A percentile compares a stretch with the other conserved stretches of the same genome.
Conservation (phyloP, 139 green algal genomes). For the Ettlia oleoabundans region DNA sequence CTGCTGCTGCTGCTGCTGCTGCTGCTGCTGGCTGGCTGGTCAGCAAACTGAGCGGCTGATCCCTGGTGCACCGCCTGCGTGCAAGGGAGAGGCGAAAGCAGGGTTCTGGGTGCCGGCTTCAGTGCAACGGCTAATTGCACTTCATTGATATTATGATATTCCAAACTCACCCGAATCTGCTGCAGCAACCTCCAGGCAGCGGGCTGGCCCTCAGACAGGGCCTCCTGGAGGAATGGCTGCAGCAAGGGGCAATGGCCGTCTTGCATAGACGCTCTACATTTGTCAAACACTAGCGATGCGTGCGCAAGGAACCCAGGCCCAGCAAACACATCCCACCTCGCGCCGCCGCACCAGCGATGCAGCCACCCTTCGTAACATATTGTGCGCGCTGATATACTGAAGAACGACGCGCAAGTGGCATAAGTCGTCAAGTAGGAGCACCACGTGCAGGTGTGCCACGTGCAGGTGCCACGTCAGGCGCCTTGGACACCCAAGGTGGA, state of each 20-base stretch:
- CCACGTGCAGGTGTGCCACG: too few species aligned
- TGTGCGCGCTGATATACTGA: background rate
- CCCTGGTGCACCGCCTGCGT: background rate
- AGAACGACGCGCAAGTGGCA: background rate
- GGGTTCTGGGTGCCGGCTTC: too few species aligned
- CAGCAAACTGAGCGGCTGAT: conserved; percentile 6
- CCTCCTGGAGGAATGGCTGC: background rate
- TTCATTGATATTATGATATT: too few species aligned
- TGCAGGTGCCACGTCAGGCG: background rate
- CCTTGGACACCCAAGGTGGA: background rate
- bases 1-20: conserved; percentile 1
- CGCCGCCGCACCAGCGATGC: background rate
- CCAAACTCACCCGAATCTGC: too few species aligned
- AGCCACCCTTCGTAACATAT: background rate
- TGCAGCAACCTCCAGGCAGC: background rate
- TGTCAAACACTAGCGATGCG: background rate
- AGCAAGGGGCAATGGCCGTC: background rate
- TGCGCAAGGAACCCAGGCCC: background rate
- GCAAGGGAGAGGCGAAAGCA: too few species aligned
- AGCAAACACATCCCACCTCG: background rate
- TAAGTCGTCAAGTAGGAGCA: background rate
- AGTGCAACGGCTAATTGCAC: too few species aligned
- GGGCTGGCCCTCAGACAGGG: background rate
- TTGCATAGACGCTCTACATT: background rate
- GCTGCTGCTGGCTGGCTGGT: conserved; percentile 14